These are phyloP conservation scores for Thermothielavioides terrestris DNA, from an alignment of 495 filamentous ascomycete genomes.

Conservation along the genomic window DNA sequence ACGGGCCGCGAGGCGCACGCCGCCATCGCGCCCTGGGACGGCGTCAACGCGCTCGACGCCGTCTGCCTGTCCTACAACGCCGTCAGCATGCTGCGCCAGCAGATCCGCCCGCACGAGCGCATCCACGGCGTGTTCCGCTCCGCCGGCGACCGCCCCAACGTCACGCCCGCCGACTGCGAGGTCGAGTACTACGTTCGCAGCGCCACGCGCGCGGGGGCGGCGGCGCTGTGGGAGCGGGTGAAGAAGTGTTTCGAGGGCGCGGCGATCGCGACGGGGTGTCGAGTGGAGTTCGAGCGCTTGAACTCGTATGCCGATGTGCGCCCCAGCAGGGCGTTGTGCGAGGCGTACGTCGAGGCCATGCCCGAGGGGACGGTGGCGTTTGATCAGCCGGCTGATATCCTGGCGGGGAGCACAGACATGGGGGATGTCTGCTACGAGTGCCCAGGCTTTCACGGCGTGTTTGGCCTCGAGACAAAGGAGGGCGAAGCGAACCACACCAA, in stretches of 20 bases:
- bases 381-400: constrained; percentile 34
- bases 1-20: constrained; percentile 47
- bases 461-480: constrained; percentile 41
- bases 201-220: constrained; percentile 33
- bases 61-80: constrained; percentile 54
- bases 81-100: constrained; percentile 53
- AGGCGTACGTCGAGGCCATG: constrained; percentile 44
- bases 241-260: constrained; percentile 50
- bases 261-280: constrained; percentile 48
- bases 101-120: constrained; percentile 37
- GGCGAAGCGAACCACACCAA: constrained; percentile 46
- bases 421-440: constrained; percentile 50
- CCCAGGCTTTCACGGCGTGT: constrained; percentile 50
- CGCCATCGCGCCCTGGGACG: constrained; percentile 55
- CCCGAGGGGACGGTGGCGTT: constrained; percentile 30
- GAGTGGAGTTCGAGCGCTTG: constrained; percentile 38
- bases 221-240: constrained; percentile 41
- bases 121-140: constrained; percentile 24
- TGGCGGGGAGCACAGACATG: constrained; percentile 38
- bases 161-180: constrained; percentile 46
- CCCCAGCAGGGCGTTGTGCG: constrained; percentile 40
- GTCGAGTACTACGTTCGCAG: constrained; percentile 51
- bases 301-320: constrained; percentile 48
- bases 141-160: constrained; percentile 27
- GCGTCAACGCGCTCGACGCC: constrained; percentile 57